Percentiles rank a stretch among this genome's conserved stretches.
Conservation (phyloP, 805 yeast genomes). For the Candida maesae region DNA sequence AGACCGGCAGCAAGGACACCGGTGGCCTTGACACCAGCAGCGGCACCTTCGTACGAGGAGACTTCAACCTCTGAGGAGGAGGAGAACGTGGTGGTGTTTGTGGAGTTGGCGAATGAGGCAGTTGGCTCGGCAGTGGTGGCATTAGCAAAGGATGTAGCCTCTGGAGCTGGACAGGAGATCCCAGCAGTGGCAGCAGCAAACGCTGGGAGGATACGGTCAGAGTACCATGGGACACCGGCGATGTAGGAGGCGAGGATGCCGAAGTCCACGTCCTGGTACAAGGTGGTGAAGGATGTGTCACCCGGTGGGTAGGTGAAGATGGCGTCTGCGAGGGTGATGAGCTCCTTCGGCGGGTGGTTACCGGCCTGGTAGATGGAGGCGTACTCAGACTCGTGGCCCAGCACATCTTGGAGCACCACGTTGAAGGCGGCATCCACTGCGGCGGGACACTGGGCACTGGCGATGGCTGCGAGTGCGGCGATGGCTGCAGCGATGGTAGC, state of each 20-base stretch:
- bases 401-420: conserved; percentile 16
- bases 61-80: conserved; percentile 2
- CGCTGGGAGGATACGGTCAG: conserved; percentile 16
- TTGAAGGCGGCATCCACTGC: conserved; percentile 7
- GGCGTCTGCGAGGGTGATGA: conserved; percentile 26
- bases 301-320: conserved; percentile 30
- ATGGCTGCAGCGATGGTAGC: conserved; percentile 9
- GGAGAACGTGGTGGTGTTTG: conserved; percentile 3
- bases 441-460: conserved; percentile 3
- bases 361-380: conserved; percentile 16
- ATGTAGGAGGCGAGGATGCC: conserved; percentile 25
- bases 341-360: conserved; percentile 28
- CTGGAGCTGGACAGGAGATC: not conserved
- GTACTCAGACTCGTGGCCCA: conserved; percentile 17
- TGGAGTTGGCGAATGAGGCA: conserved; percentile 9
- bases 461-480: conserved; percentile 5
- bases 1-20: too few species aligned
- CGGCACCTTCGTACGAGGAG: too few species aligned
- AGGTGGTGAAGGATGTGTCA: conserved; percentile 32
- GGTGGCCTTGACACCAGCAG: too few species aligned
- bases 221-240: conserved; percentile 32
- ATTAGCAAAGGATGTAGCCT: too few species aligned
- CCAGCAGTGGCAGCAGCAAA: conserved; percentile 16
- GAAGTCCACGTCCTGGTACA: conserved; percentile 26
- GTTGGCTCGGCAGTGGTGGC: conserved; percentile 1